Conservation (phyloP, 1,284 basidiomycete genomes). For the Cryptococcus hybrid region DNA sequence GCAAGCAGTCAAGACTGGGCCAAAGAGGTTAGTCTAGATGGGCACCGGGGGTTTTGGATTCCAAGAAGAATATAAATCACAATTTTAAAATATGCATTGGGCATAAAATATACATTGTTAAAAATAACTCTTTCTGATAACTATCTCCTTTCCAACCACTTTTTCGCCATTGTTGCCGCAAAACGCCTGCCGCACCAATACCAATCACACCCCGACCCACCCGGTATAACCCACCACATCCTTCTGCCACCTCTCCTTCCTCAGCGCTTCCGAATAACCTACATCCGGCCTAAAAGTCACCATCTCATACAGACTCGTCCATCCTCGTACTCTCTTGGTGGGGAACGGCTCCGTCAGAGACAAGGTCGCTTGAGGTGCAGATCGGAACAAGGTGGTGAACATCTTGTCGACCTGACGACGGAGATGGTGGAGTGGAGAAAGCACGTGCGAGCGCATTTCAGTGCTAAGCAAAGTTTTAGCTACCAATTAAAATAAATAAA, state of each 20-base stretch:
- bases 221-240: conserved; percentile 26
- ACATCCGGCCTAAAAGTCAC: conserved; percentile 95
- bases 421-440: conserved; percentile 74
- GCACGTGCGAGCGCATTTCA: conserved; percentile 93
- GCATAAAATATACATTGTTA: neutral
- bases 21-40: conserved; percentile 23
- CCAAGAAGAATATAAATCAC: neutral
- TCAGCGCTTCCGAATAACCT: conserved; percentile 64
- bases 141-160: conserved; percentile 13
- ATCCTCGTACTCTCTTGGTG: conserved; percentile 61
- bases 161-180: conserved; percentile 11
- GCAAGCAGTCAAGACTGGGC: conserved; percentile 15
- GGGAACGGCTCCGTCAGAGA: conserved; percentile 45
- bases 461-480: conserved; percentile 51
- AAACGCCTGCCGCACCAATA: conserved; percentile 8
- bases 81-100: neutral
- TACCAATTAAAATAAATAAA: no score
- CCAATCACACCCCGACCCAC: conserved; percentile 8
- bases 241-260: conserved; percentile 47
- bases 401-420: conserved; percentile 71
- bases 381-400: conserved; percentile 62
- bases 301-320: conserved; percentile 95
- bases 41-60: neutral
- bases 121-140: neutral
- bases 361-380: conserved; percentile 53